Conservation (phyloP, 495 filamentous ascomycete genomes). For the Penicillium daleae region DNA sequence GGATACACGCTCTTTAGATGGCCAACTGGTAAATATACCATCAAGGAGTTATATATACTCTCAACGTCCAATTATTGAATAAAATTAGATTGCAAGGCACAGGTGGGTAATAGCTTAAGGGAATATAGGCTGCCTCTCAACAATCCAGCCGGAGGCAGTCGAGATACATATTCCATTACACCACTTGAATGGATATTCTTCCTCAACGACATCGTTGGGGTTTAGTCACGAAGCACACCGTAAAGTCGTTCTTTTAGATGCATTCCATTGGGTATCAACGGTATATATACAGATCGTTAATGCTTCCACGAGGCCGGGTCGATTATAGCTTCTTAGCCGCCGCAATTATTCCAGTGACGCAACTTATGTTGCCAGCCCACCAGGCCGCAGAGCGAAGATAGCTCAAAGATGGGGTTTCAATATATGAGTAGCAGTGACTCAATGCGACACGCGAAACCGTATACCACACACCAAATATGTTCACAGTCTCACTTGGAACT, state of each 20-base stretch:
- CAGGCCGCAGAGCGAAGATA: constrained; percentile 47
- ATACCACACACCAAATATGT: constrained; percentile 49
- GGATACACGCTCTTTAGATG: too few species aligned
- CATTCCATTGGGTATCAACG: neutral
- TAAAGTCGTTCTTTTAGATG: neutral
- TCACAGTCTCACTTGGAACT: constrained; percentile 43
- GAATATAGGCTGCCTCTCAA: too few species aligned
- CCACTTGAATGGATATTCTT: too few species aligned
- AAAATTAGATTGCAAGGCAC: too few species aligned
- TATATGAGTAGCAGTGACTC: constrained; percentile 43
- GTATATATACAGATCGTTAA: neutral
- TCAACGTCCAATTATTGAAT: too few species aligned
- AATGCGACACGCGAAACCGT: constrained; percentile 46
- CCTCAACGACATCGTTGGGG: too few species aligned
- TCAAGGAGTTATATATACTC: too few species aligned
- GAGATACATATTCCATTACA: too few species aligned
- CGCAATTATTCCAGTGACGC: constrained; percentile 35
- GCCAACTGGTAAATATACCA: too few species aligned
- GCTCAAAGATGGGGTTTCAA: constrained; percentile 38
- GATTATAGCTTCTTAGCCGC: constrained; percentile 35
- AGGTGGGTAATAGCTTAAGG: too few species aligned
- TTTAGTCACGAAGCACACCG: too few species aligned
- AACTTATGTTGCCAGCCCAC: constrained; percentile 53
- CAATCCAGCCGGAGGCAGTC: too few species aligned
- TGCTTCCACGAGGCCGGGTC: neutral